Evolutionary conservation across 2,329 filamentous ascomycete species (phyloP).

Genomic region (Pestalotiopsis fici): DNA sequence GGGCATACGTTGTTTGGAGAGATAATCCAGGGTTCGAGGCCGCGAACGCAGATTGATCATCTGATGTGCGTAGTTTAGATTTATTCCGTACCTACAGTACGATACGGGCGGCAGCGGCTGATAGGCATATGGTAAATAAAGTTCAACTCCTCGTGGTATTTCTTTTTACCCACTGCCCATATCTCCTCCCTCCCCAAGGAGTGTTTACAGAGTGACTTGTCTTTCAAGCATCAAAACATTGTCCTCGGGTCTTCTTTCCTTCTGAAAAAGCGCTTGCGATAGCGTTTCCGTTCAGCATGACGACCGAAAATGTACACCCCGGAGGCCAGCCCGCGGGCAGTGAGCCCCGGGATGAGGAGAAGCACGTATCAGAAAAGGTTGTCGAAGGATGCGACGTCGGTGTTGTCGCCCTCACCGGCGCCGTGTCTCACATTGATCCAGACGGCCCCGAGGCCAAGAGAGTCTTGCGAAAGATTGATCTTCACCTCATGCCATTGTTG

Average conservation of each 20-base stretch:
- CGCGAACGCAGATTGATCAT: background rate
- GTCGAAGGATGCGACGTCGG: background rate
- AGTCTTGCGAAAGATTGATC: constrained; percentile 2
- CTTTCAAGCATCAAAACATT: background rate
- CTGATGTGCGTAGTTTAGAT: background rate
- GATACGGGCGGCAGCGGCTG: background rate
- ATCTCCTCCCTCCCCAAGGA: background rate
- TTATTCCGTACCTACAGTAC: background rate
- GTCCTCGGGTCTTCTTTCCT: background rate
- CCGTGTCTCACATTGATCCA: background rate
- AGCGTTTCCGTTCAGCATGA: background rate
- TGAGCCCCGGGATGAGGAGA: background rate
- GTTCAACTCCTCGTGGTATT: background rate
- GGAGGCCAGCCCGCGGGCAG: background rate
- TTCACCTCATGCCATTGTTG: background rate
- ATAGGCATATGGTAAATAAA: background rate
- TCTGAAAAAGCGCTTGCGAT: background rate
- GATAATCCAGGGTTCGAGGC: background rate
- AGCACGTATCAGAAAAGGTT: background rate
- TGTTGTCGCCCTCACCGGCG: background rate
- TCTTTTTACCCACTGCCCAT: background rate
- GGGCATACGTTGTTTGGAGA: background rate
- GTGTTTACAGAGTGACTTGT: background rate
- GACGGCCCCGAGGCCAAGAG: background rate
- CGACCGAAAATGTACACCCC: background rate